Base-by-base conservation (phyloP, 2,329 filamentous ascomycete species). In the Phoma sp. region DNA sequence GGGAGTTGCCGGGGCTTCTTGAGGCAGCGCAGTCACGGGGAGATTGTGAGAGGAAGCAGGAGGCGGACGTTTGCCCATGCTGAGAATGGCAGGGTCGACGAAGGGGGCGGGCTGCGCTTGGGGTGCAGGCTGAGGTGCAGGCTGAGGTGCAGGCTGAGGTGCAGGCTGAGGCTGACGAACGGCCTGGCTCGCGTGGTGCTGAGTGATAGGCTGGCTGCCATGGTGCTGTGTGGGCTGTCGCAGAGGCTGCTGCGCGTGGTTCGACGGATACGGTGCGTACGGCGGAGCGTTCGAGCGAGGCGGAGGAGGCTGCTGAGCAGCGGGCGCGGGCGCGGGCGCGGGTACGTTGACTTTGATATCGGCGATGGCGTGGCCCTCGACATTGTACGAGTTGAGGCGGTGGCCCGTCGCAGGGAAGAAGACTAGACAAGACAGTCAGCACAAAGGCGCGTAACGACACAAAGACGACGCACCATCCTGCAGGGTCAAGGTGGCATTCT, bases 51-150 rank as follows among this genome's bases (percentile, higher is more conserved):
- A 32, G 12, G 46, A 25, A 22, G 43, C 41, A 3, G 36, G 52
- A 13, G 46, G 52, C 13, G 74, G 57, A 66, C 67, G 64, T 56
- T 74, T 80, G 19, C 74, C 74, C 71, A 91, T 84, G 70, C 90
- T 92, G 40, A 96, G 72, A 51, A 96, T 96, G 3, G 91, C 91
- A 10, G 91, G 91, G 66, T 96, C 91, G n/a, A 88, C 82, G 67
- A 95, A 92, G 0, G 65, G 52, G 27, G 80, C 67, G 27, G 79
- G 64, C 60, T 77, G 73, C 21, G 62, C 51, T 36, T 57, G 47
- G 64, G 55, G 54, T 31, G 63, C 54, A 24, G 68, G 60, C 35
- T 66, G 65, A 51, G 69, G 57, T 35, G 65, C 56, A 10, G 64
- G 58, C 43, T 66, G 65, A 51, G n/a, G n/a, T n/a, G n/a, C n/a